Evolutionary conservation across 257 asterid species (phyloP).

Genomic region (Nicotiana otophora): DNA sequence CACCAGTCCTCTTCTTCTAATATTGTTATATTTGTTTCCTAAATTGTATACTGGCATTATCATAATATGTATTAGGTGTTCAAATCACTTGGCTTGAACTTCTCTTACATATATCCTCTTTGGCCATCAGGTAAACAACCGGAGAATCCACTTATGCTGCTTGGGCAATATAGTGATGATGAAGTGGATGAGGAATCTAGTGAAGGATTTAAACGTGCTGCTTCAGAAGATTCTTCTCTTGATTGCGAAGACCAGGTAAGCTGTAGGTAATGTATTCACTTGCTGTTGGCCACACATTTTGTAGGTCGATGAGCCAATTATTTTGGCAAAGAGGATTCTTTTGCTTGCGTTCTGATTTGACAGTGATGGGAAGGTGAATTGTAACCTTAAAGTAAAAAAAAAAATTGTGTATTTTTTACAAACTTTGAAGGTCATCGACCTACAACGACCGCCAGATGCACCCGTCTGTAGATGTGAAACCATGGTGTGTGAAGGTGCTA

Average conservation of each 20-base stretch:
- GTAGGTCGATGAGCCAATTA: neutral
- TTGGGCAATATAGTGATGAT: constrained; percentile 94
- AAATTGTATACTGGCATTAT: neutral
- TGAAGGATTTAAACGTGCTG: constrained; percentile 28
- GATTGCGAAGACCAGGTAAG: constrained; percentile 54
- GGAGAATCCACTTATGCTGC: constrained; percentile 77
- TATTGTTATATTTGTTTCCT: constrained; percentile 20
- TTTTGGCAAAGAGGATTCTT: neutral
- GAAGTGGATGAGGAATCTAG: constrained; percentile 61
- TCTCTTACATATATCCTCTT: constrained; percentile 31
- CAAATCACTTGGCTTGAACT: constrained; percentile 10
- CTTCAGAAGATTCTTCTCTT: constrained; percentile 34
- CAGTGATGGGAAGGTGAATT: neutral
- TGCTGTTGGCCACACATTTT: neutral
- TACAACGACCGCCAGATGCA: too few species aligned
- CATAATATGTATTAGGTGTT: constrained; percentile 16
- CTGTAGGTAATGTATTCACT: neutral
- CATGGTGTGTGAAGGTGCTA: too few species aligned
- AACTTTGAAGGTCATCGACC: too few species aligned
- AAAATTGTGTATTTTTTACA: neutral
- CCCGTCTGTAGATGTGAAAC: too few species aligned
- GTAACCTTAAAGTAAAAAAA: neutral
- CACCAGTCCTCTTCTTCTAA: constrained; percentile 20
- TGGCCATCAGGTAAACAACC: constrained; percentile 52
- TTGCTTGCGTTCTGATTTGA: neutral